Percentiles rank a stretch among this genome's conserved stretches.
phyloP scores from a whole-genome alignment of 192 early-diverging fungal genomes.

The Coemansia guatemalensis region DNA sequence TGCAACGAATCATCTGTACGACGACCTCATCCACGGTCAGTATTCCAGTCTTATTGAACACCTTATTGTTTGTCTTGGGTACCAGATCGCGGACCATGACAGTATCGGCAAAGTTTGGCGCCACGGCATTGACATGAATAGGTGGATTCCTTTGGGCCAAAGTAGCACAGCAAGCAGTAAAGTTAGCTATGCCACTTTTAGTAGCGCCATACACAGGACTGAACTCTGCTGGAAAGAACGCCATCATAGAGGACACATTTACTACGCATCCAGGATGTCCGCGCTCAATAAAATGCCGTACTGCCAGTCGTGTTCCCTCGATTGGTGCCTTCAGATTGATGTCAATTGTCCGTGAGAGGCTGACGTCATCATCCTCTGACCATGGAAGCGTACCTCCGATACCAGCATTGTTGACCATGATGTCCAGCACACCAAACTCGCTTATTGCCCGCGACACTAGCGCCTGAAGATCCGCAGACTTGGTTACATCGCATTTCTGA shows the following conservation, averaged over 20 bases:
- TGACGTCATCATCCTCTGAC: conserved; percentile 46
- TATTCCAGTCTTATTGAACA: conserved; percentile 32
- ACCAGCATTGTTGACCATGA: conserved; percentile 67
- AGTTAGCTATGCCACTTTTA: conserved; percentile 71
- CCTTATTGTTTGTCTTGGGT: conserved; percentile 8
- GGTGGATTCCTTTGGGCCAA: conserved; percentile 35
- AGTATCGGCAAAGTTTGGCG: conserved; percentile 60
- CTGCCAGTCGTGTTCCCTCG: conserved; percentile 69
- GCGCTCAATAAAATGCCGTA: conserved; percentile 57
- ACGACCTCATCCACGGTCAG: conserved; percentile 55
- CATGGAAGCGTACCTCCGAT: conserved; percentile 51
- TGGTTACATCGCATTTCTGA: conserved; percentile 57
- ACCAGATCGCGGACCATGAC: conserved; percentile 43
- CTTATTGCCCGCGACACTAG: conserved; percentile 46
- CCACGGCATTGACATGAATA: conserved; percentile 66
- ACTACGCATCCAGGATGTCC: conserved; percentile 65
- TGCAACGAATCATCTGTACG: conserved; percentile 58
- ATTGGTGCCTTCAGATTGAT: conserved; percentile 77
- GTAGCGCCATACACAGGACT: conserved; percentile 75
- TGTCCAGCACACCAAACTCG: conserved; percentile 61
- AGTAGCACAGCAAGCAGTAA: conserved; percentile 56
- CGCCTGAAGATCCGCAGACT: conserved; percentile 24
- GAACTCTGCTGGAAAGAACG: conserved; percentile 55
- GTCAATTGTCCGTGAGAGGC: conserved; percentile 61
- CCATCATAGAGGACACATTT: conserved; percentile 77